Conservation (phyloP, 1,284 basidiomycete species). For the Cryptococcus floricola region DNA sequence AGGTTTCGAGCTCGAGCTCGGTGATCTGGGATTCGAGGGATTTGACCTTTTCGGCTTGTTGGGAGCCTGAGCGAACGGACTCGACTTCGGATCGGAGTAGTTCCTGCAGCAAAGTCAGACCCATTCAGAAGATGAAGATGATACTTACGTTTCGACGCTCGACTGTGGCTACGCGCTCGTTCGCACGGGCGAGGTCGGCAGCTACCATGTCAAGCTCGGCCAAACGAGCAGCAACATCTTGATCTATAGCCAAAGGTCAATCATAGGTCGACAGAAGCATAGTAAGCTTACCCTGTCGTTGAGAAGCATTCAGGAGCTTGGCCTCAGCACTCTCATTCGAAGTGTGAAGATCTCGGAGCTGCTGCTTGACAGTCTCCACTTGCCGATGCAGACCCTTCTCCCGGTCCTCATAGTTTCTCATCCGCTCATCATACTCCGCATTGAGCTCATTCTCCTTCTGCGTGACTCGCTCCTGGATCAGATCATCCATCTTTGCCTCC, state of each 20-base stretch:
- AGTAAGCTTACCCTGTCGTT: conserved; percentile 66
- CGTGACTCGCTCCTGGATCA: conserved; percentile 75
- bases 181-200: conserved; percentile 86
- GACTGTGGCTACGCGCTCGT: conserved; percentile 82
- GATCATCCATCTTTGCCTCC: conserved; percentile 88
- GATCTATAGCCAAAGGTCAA: conserved; percentile 57
- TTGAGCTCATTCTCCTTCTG: conserved; percentile 94
- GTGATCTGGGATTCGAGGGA: conserved; percentile 66
- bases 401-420: conserved; percentile 92
- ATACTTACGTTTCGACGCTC: conserved; percentile 79
- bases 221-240: conserved; percentile 80
- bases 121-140: background rate
- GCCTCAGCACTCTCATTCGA: conserved; percentile 90
- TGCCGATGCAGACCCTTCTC: conserved; percentile 89
- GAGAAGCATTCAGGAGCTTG: conserved; percentile 79
- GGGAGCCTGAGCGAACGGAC: conserved; percentile 71
- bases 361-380: conserved; percentile 74
- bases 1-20: conserved; percentile 69
- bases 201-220: conserved; percentile 89
- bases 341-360: conserved; percentile 80
- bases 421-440: conserved; percentile 90
- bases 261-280: conserved; percentile 3
- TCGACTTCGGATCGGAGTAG: conserved; percentile 90
- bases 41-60: conserved; percentile 66
- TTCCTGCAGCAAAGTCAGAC: conserved; percentile 58